Percentiles rank a stretch among this genome's conserved stretches.
Evolutionary conservation across 1,139 yeast genomes (phyloP).

Genomic region (Scheffersomyces stambukii): DNA sequence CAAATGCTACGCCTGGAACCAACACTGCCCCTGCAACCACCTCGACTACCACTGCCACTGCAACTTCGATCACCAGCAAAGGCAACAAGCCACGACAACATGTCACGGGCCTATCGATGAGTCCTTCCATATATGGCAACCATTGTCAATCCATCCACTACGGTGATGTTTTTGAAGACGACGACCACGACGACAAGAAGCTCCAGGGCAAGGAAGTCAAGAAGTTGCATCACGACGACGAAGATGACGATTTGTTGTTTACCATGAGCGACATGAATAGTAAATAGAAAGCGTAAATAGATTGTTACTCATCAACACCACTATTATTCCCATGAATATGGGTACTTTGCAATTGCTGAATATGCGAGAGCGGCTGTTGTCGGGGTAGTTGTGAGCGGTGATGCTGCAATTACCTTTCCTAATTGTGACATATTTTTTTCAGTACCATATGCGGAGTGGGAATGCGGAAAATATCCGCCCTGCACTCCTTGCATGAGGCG

Average conservation of each 20-base stretch:
- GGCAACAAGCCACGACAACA: constrained; percentile 10
- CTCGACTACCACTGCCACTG: constrained; percentile 13
- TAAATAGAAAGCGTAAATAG: constrained; percentile 26
- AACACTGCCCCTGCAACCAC: not conserved
- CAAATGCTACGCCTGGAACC: constrained; percentile 10
- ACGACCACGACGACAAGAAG: constrained; percentile 16
- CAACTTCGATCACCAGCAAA: constrained; percentile 11
- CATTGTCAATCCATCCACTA: constrained; percentile 31
- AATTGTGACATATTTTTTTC: too few relatives aligned
- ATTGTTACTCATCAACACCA: too few relatives aligned
- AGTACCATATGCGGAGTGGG: too few relatives aligned
- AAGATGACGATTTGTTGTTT: constrained; percentile 75
- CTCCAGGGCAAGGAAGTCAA: constrained; percentile 2
- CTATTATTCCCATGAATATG: too few relatives aligned
- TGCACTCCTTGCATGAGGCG: too few relatives aligned
- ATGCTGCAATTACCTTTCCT: too few relatives aligned
- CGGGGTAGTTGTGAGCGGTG: too few relatives aligned
- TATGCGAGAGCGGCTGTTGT: too few relatives aligned
- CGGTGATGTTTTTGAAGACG: constrained; percentile 51
- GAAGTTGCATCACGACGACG: constrained; percentile 29
- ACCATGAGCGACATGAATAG: constrained; percentile 88
- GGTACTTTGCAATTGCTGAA: too few relatives aligned
- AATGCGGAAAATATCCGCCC: too few relatives aligned
- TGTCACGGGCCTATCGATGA: constrained; percentile 31
- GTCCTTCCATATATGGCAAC: constrained; percentile 31